Conservation (phyloP, 306 rosid species). For the Vachellia pachyceras region DNA sequence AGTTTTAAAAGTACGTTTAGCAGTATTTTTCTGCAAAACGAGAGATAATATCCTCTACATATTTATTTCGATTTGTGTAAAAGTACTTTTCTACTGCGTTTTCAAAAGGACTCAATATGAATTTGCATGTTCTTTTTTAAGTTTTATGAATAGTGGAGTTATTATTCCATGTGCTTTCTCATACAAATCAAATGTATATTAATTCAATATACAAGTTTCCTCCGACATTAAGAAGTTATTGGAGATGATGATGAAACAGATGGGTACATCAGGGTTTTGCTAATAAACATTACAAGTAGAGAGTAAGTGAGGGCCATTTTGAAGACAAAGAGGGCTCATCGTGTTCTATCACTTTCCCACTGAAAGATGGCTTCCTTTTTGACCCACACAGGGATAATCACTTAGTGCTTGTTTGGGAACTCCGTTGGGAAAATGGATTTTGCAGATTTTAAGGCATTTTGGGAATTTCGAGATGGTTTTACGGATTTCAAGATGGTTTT, state of each 20-base stretch:
- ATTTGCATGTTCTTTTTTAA: neutral
- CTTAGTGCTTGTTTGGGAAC: too few relatives aligned
- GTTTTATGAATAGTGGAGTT: neutral
- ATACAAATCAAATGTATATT: neutral
- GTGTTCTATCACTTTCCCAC: conserved; percentile 50
- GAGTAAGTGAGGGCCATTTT: conserved; percentile 47
- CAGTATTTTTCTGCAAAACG: too few relatives aligned
- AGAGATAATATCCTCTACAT: too few relatives aligned
- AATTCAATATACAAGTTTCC: neutral
- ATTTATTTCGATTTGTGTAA: too few relatives aligned
- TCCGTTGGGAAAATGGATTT: too few relatives aligned
- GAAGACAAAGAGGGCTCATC: conserved; percentile 25
- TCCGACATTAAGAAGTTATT: conserved; percentile 31
- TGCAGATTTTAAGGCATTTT: too few relatives aligned
- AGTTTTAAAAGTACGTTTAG: too few relatives aligned
- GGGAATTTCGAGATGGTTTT: too few relatives aligned
- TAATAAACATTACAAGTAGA: conserved; percentile 21
- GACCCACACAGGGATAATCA: conserved; percentile 30
- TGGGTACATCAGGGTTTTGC: conserved; percentile 30
- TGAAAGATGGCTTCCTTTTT: conserved; percentile 46
- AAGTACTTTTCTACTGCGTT: too few relatives aligned
- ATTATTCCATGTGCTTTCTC: neutral
- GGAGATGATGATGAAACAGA: conserved; percentile 15
- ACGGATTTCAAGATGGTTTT: too few relatives aligned
- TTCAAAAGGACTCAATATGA: too few relatives aligned